Percentiles rank a stretch among this genome's conserved stretches.
Evolutionary conservation across 441 rosid genomes (phyloP).

Genomic region (Gossypium davidsonii): DNA sequence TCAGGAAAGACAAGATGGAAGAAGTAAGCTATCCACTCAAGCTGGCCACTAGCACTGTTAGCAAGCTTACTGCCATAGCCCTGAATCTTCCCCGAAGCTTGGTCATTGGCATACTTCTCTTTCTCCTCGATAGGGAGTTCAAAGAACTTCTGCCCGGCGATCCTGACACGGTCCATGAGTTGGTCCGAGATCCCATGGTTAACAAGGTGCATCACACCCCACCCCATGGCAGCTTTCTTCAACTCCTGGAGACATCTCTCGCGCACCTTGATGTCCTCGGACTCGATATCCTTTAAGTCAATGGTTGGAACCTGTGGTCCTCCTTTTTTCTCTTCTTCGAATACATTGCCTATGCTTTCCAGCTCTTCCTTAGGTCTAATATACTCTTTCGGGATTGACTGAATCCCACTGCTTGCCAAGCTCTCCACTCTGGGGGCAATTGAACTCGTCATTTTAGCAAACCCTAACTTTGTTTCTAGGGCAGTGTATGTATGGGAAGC

Average conservation of each 20-base stretch:
- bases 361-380: constrained; percentile 35
- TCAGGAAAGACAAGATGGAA: constrained; percentile 77
- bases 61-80: constrained; percentile 94
- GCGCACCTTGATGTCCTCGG: constrained; percentile 38
- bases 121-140: constrained; percentile 66
- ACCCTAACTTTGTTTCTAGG: too few relatives aligned
- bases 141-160: constrained; percentile 58
- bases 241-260: constrained; percentile 48
- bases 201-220: constrained; percentile 92
- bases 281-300: constrained; percentile 53
- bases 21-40: constrained; percentile 93
- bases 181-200: constrained; percentile 68
- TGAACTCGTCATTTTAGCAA: constrained; percentile 19
- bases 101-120: constrained; percentile 80
- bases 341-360: constrained; percentile 51
- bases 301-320: constrained; percentile 82
- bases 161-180: constrained; percentile 54
- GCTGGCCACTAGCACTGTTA: constrained; percentile 72
- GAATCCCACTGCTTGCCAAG: constrained; percentile 62
- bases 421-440: constrained; percentile 50
- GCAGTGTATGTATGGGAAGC: too few relatives aligned
- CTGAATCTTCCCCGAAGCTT: constrained; percentile 67
- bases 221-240: constrained; percentile 52
- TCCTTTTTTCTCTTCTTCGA: constrained; percentile 61
- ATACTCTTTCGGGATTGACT: constrained; percentile 67